A percentile compares a stretch with the other conserved stretches of the same genome.
phyloP scores from a whole-genome alignment of 2,329 filamentous ascomycete species.

The Calonectria pauciramosa region DNA sequence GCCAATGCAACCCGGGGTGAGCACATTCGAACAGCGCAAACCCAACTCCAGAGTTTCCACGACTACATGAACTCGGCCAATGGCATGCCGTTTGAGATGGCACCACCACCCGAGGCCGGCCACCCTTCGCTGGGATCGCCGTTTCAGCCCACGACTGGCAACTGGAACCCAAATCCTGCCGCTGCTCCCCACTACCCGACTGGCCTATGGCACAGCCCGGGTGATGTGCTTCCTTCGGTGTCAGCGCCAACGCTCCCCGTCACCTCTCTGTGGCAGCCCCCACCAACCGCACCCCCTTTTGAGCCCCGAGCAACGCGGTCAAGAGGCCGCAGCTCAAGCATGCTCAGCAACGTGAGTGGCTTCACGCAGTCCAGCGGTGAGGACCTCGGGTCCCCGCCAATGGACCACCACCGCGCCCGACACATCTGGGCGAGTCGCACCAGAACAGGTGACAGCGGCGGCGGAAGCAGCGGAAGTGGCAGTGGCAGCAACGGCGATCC shows the following conservation, averaged over 20 bases:
- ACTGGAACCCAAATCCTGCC: conserved; percentile 54
- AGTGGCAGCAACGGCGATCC: conserved; percentile 66
- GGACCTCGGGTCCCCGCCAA: conserved; percentile 52
- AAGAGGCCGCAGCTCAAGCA: conserved; percentile 73
- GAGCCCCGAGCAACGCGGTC: conserved; percentile 56
- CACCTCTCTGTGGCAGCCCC: conserved; percentile 52
- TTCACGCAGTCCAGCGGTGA: conserved; percentile 74
- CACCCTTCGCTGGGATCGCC: conserved; percentile 44
- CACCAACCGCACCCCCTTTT: conserved; percentile 54
- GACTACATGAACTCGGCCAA: conserved; percentile 50
- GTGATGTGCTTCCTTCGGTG: conserved; percentile 50
- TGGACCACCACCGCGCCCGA: conserved; percentile 35
- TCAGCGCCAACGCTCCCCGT: conserved; percentile 49
- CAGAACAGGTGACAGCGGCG: conserved; percentile 53
- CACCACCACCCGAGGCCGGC: conserved; percentile 35
- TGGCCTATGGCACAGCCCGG: conserved; percentile 54
- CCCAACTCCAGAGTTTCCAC: conserved; percentile 50
- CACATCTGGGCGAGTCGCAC: conserved; percentile 46
- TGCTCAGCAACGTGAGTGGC: conserved; percentile 77
- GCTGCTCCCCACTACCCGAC: conserved; percentile 51
- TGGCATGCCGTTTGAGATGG: conserved; percentile 50
- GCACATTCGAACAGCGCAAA: conserved; percentile 48
- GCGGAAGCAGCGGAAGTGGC: conserved; percentile 61
- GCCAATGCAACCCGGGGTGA: conserved; percentile 49
- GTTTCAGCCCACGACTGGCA: conserved; percentile 42